Base-by-base conservation (phyloP, 257 asterid species). In the Ehretia macrophylla region DNA sequence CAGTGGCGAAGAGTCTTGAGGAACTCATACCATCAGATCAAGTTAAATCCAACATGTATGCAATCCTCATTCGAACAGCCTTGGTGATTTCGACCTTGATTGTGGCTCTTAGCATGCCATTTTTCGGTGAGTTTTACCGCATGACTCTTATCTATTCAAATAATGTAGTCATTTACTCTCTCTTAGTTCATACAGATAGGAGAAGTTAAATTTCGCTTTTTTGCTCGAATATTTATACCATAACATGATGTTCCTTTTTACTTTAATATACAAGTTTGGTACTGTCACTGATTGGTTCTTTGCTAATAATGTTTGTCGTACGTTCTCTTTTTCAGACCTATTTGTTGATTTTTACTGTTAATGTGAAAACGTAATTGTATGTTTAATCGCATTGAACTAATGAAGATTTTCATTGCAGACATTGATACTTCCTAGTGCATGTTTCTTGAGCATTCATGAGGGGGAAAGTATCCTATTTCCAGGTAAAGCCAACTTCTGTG, bases 1-100 rank as follows among this genome's bases (percentile, higher is more conserved):
- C 95, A 0, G 96, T 93, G 66, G 99, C 96, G 10, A 62, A 86
- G 95, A 72, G 99, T 80, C 82, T 93, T 16, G 99, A 93, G 75
- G 97, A 93, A 68, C 23, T 93, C 79, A 81, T 89, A 63, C 96
- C 96, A 14, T 65, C 86, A 1, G 73, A 77, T 71, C 77, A 67
- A 17, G 42, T 52, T 61, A 89, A 83, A 67, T 83, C 90, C 10
- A 53, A 66, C 62, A 39, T 83, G 49, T 89, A 85, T 37, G 71
- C 92, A 0, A 72, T 89, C 73, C 76, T 93, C 68, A 85, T 93
- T 11, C 70, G 97, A 56, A 89, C 95, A 6, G 88, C 81, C 1
- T 58, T 93, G 72, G 96, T 89, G 39, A 21, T 89, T 45, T 93
- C 97, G 27, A 86, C 96, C 18, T 72, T 86, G 82, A 22, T 89